Conservation (phyloP, 2,329 filamentous ascomycete genomes). For the Bisporella sp. region DNA sequence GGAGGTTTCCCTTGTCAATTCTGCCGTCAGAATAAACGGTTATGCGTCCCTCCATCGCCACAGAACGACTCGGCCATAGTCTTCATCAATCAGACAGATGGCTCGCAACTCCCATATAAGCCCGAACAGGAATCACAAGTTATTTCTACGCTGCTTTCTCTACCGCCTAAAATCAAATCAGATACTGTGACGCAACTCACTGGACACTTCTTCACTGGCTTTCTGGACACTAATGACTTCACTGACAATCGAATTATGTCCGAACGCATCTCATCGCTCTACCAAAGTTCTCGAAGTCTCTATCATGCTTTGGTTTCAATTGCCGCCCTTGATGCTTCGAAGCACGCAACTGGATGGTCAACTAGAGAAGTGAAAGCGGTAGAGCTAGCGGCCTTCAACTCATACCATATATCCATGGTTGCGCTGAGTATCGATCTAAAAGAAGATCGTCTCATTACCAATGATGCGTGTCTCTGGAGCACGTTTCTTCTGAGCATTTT, state of each 20-base stretch:
- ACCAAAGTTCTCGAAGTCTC: slow-evolving; percentile 12
- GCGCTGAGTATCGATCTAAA: slow-evolving; percentile 8
- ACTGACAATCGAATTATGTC: slow-evolving; percentile 4
- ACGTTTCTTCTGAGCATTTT: slow-evolving; percentile 20
- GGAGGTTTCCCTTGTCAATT: too few relatives aligned
- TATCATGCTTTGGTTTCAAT: slow-evolving; percentile 15
- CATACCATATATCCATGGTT: slow-evolving; percentile 11
- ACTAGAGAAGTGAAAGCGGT: not conserved
- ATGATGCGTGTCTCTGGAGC: slow-evolving; percentile 15
- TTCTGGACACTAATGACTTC: slow-evolving; percentile 15
- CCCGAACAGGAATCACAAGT: too few relatives aligned
- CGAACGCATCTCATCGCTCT: slow-evolving; percentile 6
- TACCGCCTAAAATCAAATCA: too few relatives aligned
- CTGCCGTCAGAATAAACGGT: too few relatives aligned
- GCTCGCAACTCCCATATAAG: too few relatives aligned
- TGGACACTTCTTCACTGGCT: slow-evolving; percentile 13
- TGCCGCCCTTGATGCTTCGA: slow-evolving; percentile 14
- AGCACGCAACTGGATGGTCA: not conserved
- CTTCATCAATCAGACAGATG: too few relatives aligned
- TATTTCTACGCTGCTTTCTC: too few relatives aligned
- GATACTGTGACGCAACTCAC: not conserved
- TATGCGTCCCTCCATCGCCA: too few relatives aligned
- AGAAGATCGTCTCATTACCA: not conserved
- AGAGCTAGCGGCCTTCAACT: slow-evolving; percentile 8
- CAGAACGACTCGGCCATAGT: too few relatives aligned